These are phyloP conservation scores for Botrytis squamosa DNA, from an alignment of 2,329 filamentous ascomycete species.

Conservation along the genomic window DNA sequence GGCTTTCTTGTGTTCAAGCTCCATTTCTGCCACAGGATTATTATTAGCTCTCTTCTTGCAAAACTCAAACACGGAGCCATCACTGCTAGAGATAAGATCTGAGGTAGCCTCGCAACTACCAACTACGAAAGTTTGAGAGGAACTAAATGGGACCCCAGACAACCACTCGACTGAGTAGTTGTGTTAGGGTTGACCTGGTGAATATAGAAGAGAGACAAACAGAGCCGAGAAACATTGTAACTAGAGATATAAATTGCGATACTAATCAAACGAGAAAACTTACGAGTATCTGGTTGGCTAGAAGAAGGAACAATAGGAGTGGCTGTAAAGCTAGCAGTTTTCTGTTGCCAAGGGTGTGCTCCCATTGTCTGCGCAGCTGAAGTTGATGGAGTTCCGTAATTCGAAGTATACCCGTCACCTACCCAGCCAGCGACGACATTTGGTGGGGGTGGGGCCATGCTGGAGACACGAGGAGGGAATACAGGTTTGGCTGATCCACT, in stretches of 20 bases:
- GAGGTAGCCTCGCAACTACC: not conserved
- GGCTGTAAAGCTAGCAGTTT: not conserved
- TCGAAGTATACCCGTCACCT: not conserved
- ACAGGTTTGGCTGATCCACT: not conserved
- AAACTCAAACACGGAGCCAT: not conserved
- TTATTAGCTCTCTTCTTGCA: not conserved
- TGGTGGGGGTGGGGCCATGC: not conserved
- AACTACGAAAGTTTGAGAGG: not conserved
- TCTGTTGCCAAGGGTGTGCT: not conserved
- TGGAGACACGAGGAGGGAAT: not conserved
- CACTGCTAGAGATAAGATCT: not conserved
- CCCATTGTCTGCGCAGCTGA: not conserved
- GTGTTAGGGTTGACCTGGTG: not conserved
- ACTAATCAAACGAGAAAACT: not conserved
- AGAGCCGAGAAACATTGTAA: not conserved
- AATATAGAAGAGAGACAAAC: not conserved
- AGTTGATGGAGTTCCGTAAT: not conserved
- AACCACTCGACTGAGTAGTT: constrained; percentile 1
- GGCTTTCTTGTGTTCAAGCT: not conserved
- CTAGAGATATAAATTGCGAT: no score
- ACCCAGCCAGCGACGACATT: not conserved
- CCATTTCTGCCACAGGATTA: not conserved
- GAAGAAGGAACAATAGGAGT: not conserved
- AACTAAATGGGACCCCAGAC: not conserved
- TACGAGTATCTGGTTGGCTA: not conserved